Percentiles rank a stretch among this genome's conserved stretches.
Evolutionary conservation across 1,284 basidiomycete species (phyloP).

Genomic region (Cryptococcus sp.): DNA sequence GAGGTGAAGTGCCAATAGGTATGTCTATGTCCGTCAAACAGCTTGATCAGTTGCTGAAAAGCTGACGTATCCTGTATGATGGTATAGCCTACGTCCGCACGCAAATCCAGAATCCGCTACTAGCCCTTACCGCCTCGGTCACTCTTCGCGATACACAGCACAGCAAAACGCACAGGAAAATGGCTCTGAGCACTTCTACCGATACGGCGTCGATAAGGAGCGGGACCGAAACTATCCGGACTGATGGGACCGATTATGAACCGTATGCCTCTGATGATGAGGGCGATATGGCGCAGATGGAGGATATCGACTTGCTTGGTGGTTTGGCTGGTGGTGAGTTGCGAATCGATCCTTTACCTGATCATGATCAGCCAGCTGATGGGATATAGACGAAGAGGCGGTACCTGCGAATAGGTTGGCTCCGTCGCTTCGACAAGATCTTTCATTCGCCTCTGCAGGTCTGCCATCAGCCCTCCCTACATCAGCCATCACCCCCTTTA

Average conservation of each 20-base stretch:
- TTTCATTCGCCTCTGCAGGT: constrained; percentile 22
- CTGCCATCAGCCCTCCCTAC: constrained; percentile 17
- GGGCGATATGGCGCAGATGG: constrained; percentile 57
- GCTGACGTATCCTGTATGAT: neutral
- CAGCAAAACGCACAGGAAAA: constrained; percentile 18
- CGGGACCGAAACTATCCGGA: constrained; percentile 20
- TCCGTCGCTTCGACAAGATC: constrained; percentile 35
- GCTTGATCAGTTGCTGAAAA: neutral
- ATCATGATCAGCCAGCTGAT: too few species aligned
- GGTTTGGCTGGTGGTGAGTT: constrained; percentile 56
- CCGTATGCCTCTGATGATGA: constrained; percentile 28
- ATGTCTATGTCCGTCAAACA: constrained; percentile 47
- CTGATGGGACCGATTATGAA: constrained; percentile 24
- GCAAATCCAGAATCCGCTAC: constrained; percentile 68
- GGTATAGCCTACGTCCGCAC: constrained; percentile 67
- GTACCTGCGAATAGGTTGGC: constrained; percentile 42
- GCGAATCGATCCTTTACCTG: constrained; percentile 55
- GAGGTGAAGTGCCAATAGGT: constrained; percentile 73
- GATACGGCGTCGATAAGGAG: constrained; percentile 30
- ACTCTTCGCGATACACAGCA: constrained; percentile 71
- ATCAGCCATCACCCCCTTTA: constrained; percentile 17
- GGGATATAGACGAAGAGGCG: constrained; percentile 16
- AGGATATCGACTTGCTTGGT: constrained; percentile 77
- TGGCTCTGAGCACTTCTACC: constrained; percentile 12
- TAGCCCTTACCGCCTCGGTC: constrained; percentile 75